Conservation (phyloP, 2,329 filamentous ascomycete genomes). For the Colletotrichum incanum region DNA sequence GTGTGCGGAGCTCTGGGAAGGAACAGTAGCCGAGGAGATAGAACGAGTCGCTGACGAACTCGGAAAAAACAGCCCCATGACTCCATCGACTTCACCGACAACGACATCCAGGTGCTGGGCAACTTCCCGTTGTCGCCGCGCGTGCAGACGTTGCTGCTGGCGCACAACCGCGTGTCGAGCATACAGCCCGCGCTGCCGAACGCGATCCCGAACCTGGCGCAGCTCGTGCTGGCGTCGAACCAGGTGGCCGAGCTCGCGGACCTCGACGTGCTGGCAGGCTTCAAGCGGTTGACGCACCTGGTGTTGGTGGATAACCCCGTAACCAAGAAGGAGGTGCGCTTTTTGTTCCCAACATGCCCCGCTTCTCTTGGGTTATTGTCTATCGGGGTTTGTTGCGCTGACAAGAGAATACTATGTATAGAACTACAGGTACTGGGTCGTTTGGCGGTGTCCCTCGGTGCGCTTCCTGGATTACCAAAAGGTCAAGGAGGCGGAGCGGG, state of each 20-base stretch:
- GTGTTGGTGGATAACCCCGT: slow-evolving; percentile 91
- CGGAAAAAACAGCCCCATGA: slow-evolving; percentile 81
- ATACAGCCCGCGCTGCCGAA: slow-evolving; percentile 84
- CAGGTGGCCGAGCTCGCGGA: slow-evolving; percentile 88
- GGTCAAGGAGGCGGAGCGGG: slow-evolving; percentile 88
- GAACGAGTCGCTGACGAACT: slow-evolving; percentile 23
- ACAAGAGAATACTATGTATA: slow-evolving; percentile 55
- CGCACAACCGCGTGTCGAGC: slow-evolving; percentile 87
- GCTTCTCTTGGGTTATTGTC: not conserved
- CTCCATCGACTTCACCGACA: slow-evolving; percentile 98
- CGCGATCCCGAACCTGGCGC: slow-evolving; percentile 85
- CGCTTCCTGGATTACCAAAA: slow-evolving; percentile 95
- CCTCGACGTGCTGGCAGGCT: slow-evolving; percentile 82
- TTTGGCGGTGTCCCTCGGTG: slow-evolving; percentile 88
- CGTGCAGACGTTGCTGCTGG: slow-evolving; percentile 88
- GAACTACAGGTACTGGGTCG: slow-evolving; percentile 93
- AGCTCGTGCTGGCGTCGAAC: slow-evolving; percentile 88
- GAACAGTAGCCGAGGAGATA: too few species aligned
- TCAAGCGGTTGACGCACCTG: slow-evolving; percentile 83
- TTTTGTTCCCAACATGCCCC: not conserved
- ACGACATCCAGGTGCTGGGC: slow-evolving; percentile 89
- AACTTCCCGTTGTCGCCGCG: slow-evolving; percentile 96
- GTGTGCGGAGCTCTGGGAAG: not conserved
- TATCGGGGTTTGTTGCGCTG: slow-evolving; percentile 9
- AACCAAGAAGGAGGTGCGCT: slow-evolving; percentile 87